Evolutionary conservation across 2,329 filamentous ascomycete species (phyloP).

Genomic region (Claviceps paspali): DNA sequence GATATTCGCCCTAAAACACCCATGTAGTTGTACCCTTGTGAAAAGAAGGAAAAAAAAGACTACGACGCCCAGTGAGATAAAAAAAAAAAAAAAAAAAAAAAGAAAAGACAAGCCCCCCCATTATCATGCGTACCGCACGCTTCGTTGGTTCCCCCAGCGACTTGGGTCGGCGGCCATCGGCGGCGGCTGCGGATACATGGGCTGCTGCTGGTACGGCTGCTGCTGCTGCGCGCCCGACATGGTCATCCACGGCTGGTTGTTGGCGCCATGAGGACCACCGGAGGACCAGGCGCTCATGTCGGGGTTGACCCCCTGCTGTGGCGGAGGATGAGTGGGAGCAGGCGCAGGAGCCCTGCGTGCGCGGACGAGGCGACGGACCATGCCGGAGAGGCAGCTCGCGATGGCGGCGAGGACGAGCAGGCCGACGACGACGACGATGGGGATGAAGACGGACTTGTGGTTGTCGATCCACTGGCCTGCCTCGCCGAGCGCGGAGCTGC

Average conservation of each 20-base stretch:
- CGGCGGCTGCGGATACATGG: not conserved
- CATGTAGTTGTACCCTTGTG: too few species aligned
- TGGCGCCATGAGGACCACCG: too few species aligned
- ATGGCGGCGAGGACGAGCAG: slow-evolving; percentile 56
- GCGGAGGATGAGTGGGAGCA: too few species aligned
- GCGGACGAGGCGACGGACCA: slow-evolving; percentile 11
- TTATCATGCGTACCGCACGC: slow-evolving; percentile 2
- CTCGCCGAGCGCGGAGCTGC: slow-evolving; percentile 52
- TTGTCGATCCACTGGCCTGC: slow-evolving; percentile 60
- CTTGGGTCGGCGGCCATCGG: not conserved
- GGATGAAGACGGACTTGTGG: slow-evolving; percentile 73
- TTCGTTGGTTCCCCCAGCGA: not conserved
- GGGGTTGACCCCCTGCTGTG: too few species aligned
- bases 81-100: not conserved
- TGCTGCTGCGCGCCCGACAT: too few species aligned
- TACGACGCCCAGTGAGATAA: too few species aligned
- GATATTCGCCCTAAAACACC: too few species aligned
- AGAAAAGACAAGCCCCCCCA: too few species aligned
- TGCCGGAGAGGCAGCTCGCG: slow-evolving; percentile 47
- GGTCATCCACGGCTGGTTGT: too few species aligned
- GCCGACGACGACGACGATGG: slow-evolving; percentile 53
- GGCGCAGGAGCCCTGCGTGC: too few species aligned
- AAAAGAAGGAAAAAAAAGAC: not conserved
- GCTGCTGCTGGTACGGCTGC: not conserved
- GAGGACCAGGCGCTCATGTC: not conserved